Conservation (phyloP, 1,139 yeast species). For the Ashbya aceris region DNA sequence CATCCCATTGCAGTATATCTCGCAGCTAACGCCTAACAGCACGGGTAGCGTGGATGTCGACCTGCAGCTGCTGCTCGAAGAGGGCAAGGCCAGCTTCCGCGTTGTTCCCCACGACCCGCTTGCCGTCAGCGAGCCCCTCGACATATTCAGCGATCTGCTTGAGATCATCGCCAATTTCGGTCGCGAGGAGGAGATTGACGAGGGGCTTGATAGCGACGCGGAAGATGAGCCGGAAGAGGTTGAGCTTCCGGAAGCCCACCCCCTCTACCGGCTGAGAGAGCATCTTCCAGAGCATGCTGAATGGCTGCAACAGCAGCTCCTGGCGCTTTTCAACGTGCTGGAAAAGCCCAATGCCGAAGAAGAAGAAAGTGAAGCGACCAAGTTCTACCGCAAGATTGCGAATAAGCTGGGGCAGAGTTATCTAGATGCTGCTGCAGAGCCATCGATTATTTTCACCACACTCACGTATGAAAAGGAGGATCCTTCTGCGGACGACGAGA, state of each 20-base stretch:
- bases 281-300: slow-evolving; percentile 31
- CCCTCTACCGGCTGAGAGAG: slow-evolving; percentile 37
- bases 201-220: slow-evolving; percentile 42
- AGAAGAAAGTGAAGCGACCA: slow-evolving; percentile 15
- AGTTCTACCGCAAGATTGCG: slow-evolving; percentile 35
- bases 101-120: slow-evolving; percentile 9
- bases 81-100: slow-evolving; percentile 18
- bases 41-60: slow-evolving; percentile 30
- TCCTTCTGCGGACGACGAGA: slow-evolving; percentile 32
- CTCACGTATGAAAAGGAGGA: slow-evolving; percentile 47
- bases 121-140: slow-evolving; percentile 38
- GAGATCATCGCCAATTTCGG: slow-evolving; percentile 63
- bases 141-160: slow-evolving; percentile 52
- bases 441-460: slow-evolving; percentile 46
- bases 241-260: slow-evolving; percentile 42
- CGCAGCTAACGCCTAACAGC: slow-evolving; percentile 36
- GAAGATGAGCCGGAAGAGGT: slow-evolving; percentile 35
- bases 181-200: slow-evolving; percentile 38
- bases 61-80: slow-evolving; percentile 26
- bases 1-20: slow-evolving; percentile 48
- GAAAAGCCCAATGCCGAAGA: slow-evolving; percentile 21
- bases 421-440: slow-evolving; percentile 54
- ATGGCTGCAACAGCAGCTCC: slow-evolving; percentile 51
- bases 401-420: slow-evolving; percentile 52
- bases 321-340: slow-evolving; percentile 33